Evolutionary conservation across 2,329 filamentous ascomycete genomes (phyloP), one percentile per base, ranked within the genome.

Genomic region (Stemphylium lycopersici): DNA sequence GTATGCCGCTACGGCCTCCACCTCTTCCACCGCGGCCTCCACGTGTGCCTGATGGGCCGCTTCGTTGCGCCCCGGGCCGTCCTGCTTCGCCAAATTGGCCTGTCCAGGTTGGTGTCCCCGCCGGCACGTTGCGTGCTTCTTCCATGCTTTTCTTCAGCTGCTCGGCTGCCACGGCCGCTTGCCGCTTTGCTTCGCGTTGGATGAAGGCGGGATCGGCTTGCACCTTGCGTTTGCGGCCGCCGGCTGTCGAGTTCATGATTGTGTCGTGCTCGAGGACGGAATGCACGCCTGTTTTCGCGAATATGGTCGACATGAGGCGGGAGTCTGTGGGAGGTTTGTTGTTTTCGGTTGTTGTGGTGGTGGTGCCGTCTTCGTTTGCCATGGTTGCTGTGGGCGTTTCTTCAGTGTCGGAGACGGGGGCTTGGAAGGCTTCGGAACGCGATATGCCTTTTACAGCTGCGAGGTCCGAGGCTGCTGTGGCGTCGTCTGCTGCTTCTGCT

Each of bases 181-280:
- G 86, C 33, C 86, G 84, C 66, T 89, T 88, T 0, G 93, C 93
- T 76, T 97, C 92, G 8, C 87, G 84, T 62, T 91, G 88, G 42
- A 97, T 86, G 61, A 96, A 88, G 20, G 84, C 84, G 4, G 87
- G 87, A 67, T 96, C 90, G 0, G 91, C 90, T 58, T 86, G 83
- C 15, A 90, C 79, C 50, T 86, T 86, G 46, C 85, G 85, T 63
- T 87, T 89, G 31, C 65, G 67, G 46, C 67, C 90, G 66, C 62
- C 54, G 3, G 65, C 60, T 12, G 69, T 71, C 6, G 70, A 69
- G 46, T 67, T 71, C 48, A 98, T 85, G 66, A 98, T 96, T 48
- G 91, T 85, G 62, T 98, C 95, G 71, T 99, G 95, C 66, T 97
- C 91, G 39, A 97, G 85, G 0, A 93, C 91, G n/a, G 90, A 92